Base-by-base conservation (phyloP, 2,329 filamentous ascomycete genomes). In the Xenosphaeropsis pyriputrescens region DNA sequence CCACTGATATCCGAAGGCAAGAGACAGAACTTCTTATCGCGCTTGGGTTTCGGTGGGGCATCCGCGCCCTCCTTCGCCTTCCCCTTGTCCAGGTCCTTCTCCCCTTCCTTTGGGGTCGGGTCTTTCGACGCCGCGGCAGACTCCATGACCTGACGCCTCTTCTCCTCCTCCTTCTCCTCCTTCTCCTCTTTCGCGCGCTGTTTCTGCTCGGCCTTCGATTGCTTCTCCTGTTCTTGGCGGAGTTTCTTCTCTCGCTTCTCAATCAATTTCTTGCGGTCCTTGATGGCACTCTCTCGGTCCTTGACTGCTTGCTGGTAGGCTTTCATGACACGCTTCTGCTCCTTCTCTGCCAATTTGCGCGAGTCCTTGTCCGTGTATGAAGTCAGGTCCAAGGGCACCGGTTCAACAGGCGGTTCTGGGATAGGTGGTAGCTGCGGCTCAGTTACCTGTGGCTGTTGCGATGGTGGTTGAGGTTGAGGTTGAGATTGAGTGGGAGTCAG, bases 11-110 rank as follows among this genome's bases (percentile, higher is more conserved):
- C 64, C 15, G 64, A 58, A 0, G 81, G 85, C 3, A 89, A 59
- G 47, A 77, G 75, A 59, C 85, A 91, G 56, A 95, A 94, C 50
- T 83, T 89, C 46, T 59, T 62, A 22, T 53, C 50, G 35, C 50
- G 49, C 39, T 50, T 55, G 43, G 39, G 50, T 50, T 50, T 57
- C 8, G 45, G 35, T 6, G 43, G 41, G 15, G 43, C 5, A 41
- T 45, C n/a, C 9, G 15, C 18, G 29, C 14, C 43, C 32, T 8
- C 43, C 42, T 32, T 44, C 50, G 41, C 35, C 46, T 22, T 34
- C 47, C 19, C 48, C 42, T 39, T 52, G 30, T 56, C 53, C 29
- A 50, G 47, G 38, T 48, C 35, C 46, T 22, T 34, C 47, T 18
- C 48, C 42, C 38, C 52, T 29, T 56, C 55, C 30, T 43, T 32